These are phyloP conservation scores for Phytophthora sojae DNA, from an alignment of 352 stramenopile genomes.

Conservation along the genomic window DNA sequence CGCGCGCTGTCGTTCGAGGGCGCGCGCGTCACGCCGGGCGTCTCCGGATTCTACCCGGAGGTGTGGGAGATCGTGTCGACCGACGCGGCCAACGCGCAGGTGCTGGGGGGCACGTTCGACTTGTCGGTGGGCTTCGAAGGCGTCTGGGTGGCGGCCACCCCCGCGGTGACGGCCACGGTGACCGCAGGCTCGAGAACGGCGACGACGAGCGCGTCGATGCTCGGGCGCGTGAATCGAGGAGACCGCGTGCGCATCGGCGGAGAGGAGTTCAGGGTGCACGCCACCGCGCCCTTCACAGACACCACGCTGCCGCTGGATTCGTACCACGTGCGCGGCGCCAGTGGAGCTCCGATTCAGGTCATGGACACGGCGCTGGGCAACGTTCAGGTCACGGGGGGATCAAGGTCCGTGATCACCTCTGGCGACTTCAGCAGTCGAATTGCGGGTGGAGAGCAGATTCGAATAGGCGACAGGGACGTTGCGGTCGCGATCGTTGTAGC, in stretches of 20 bases:
- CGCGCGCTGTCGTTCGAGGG: conserved; percentile 60
- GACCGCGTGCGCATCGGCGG: conserved; percentile 60
- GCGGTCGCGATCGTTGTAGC: conserved; percentile 42
- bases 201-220: conserved; percentile 53
- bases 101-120: conserved; percentile 72
- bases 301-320: conserved; percentile 66
- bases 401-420: conserved; percentile 44
- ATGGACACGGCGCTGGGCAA: conserved; percentile 75
- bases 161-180: conserved; percentile 49
- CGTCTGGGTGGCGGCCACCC: conserved; percentile 41
- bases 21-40: conserved; percentile 46
- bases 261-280: conserved; percentile 73
- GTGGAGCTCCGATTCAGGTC: conserved; percentile 41
- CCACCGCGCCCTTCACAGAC: conserved; percentile 76
- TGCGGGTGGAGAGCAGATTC: conserved; percentile 55
- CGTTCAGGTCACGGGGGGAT: conserved; percentile 55
- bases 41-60: conserved; percentile 62
- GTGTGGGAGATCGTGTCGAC: conserved; percentile 71
- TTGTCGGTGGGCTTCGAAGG: conserved; percentile 80
- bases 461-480: conserved; percentile 64
- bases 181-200: conserved; percentile 59
- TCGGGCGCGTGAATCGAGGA: conserved; percentile 75
- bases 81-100: conserved; percentile 32
- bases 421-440: conserved; percentile 52
- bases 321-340: conserved; percentile 68